Base-by-base conservation (phyloP, 306 rosid species). In the Cucurbita pepo region DNA sequence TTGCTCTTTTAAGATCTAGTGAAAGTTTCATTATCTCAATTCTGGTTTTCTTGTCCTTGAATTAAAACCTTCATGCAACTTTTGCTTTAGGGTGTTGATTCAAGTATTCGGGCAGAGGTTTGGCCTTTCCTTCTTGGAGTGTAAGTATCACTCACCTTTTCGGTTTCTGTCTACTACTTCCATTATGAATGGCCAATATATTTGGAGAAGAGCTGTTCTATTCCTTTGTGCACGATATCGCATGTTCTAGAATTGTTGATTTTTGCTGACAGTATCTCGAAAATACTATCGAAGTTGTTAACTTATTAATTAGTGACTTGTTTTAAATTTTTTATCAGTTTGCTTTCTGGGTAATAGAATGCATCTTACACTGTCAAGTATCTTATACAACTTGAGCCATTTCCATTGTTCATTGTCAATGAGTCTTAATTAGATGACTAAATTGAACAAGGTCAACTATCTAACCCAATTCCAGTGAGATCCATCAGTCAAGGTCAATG, bases 71-170 rank as follows among this genome's bases (percentile, higher is more conserved):
- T 69, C 43, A 62, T 25, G 21, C 70, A 25, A 74, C 50, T 75
- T 76, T 54, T 83, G 59, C 72, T 83, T 80, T 83, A 95, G 99
- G 99, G 97, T 74, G 95, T 91, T 79, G 97, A 95, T 84, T 92
- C 97, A 63, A 78, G 91, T 82, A 89, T 95, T 57, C 85, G 97
- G 65, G 86, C 92, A 48, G 96, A 91, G 78, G 99, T 91, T 76
- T 95, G 99, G 99, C 97, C 99, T 52, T 95, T 89, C 82, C 95
- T 95, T 37, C 92, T 95, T 69, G 97, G 99, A 95, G 96, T 91
- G 99, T 95, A 88, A 89, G 99, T 78, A 62, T 79, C 52, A 76
- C 52, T 25, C 25, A 69, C 57, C 73, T 15, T 67, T 21, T 6
- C 56, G 22, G 25, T 5, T 59, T 54, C 65, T 74, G 21, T 41